These are phyloP conservation scores for Raffaelea arxii DNA, from an alignment of 2,329 filamentous ascomycete genomes.

Conservation along the genomic window DNA sequence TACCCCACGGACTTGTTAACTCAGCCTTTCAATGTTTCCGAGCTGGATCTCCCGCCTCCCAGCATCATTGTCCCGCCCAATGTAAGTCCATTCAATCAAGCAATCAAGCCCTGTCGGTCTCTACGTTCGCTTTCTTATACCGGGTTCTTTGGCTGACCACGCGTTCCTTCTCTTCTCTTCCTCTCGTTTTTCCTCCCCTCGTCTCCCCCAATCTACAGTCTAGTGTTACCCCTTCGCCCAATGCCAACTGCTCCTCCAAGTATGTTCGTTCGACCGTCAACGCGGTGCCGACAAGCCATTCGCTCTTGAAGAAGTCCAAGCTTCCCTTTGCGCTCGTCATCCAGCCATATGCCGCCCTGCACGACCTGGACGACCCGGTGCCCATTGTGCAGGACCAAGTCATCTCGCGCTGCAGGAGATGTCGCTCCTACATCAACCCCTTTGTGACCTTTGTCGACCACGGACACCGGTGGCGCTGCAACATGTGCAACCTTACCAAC, in stretches of 20 bases:
- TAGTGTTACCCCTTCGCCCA: slow-evolving; percentile 81
- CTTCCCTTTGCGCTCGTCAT: slow-evolving; percentile 93
- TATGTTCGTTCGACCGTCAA: slow-evolving; percentile 95
- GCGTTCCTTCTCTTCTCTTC: not conserved
- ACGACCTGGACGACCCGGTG: slow-evolving; percentile 84
- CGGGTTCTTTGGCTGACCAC: no score
- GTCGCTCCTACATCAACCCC: slow-evolving; percentile 94
- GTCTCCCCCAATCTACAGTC: slow-evolving; percentile 40
- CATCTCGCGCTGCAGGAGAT: slow-evolving; percentile 91
- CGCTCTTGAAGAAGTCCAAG: slow-evolving; percentile 91
- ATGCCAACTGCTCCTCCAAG: slow-evolving; percentile 85
- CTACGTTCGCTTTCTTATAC: slow-evolving; percentile 6
- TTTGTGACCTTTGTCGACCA: slow-evolving; percentile 95
- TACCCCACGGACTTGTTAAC: slow-evolving; percentile 86
- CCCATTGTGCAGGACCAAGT: slow-evolving; percentile 94
- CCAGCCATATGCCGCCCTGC: slow-evolving; percentile 86
- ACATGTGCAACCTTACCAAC: slow-evolving; percentile 98
- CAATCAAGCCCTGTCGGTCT: no score
- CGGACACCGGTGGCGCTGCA: slow-evolving; percentile 96
- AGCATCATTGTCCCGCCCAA: slow-evolving; percentile 85
- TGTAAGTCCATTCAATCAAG: no score
- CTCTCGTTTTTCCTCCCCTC: not conserved
- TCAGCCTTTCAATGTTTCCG: slow-evolving; percentile 87
- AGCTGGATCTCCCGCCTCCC: slow-evolving; percentile 84
- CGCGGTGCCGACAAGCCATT: slow-evolving; percentile 84